These are phyloP conservation scores for Pleurotus sapidus DNA, from an alignment of 768 basidiomycete genomes.

Conservation along the genomic window DNA sequence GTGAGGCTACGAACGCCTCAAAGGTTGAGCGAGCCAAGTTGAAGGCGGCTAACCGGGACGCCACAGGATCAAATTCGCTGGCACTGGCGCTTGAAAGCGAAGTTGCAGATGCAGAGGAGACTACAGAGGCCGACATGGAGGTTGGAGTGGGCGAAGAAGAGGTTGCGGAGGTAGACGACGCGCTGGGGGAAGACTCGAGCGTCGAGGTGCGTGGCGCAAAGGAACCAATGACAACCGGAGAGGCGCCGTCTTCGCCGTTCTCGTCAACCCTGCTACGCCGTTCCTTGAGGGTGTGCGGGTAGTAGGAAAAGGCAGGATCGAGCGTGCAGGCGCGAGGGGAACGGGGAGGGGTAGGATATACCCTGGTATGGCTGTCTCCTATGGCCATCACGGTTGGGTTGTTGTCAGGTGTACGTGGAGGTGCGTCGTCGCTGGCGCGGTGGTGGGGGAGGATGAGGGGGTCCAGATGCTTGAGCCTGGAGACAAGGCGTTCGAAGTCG, in stretches of 20 bases:
- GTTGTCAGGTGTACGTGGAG: slow-evolving; percentile 5
- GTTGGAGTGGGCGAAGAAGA: slow-evolving; percentile 26
- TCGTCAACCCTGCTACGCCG: neutral
- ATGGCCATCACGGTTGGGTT: neutral
- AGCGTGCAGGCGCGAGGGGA: slow-evolving; percentile 9
- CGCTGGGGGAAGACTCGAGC: slow-evolving; percentile 4
- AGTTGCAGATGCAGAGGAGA: slow-evolving; percentile 11
- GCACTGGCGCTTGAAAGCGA: neutral
- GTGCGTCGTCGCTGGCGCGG: slow-evolving; percentile 6
- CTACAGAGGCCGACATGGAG: neutral
- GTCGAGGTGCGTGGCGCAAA: slow-evolving; percentile 22
- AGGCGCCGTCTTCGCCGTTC: too few relatives aligned
- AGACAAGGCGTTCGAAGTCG: slow-evolving; percentile 14
- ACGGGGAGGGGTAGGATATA: slow-evolving; percentile 4
- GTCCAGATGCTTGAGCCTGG: slow-evolving; percentile 16
- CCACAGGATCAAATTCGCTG: neutral
- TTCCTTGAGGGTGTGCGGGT: slow-evolving; percentile 2
- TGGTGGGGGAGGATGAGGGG: slow-evolving; percentile 10
- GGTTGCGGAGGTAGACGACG: slow-evolving; percentile 28
- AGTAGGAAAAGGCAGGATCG: slow-evolving; percentile 13
- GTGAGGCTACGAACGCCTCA: slow-evolving; percentile 44
- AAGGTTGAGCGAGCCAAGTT: slow-evolving; percentile 12
- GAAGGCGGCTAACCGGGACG: slow-evolving; percentile 2
- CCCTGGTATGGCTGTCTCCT: too few relatives aligned
- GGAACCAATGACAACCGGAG: slow-evolving; percentile 19